phyloP scores from a whole-genome alignment of 2,329 filamentous ascomycete species.

The Aspergillus quadrilineatus region DNA sequence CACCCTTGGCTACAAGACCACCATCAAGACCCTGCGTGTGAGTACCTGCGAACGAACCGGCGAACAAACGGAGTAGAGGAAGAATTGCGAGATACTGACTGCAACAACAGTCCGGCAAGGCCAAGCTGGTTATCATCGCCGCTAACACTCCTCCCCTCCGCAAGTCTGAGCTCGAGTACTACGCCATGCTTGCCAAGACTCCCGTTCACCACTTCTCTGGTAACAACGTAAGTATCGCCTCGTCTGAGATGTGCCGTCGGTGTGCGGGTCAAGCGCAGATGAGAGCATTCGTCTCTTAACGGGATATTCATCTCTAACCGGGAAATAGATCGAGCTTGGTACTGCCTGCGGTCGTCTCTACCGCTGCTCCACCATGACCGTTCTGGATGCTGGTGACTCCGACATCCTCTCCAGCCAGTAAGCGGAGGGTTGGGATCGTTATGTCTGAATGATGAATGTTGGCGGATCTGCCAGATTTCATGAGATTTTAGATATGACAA shows the following conservation, averaged over 20 bases:
- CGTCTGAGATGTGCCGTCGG: neutral
- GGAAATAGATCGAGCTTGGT: conserved; percentile 84
- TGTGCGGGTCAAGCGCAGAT: conserved; percentile 15
- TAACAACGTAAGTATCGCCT: conserved; percentile 83
- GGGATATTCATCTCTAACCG: conserved; percentile 55
- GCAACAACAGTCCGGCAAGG: conserved; percentile 70
- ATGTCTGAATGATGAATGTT: conserved; percentile 22
- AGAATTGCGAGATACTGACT: conserved; percentile 3
- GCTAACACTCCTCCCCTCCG: conserved; percentile 97
- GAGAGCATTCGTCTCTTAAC: conserved; percentile 8
- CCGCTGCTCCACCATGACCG: conserved; percentile 94
- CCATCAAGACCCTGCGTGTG: conserved; percentile 78
- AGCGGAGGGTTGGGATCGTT: conserved; percentile 20
- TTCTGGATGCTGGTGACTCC: conserved; percentile 96
- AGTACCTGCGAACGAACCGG: conserved; percentile 8
- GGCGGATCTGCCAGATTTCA: conserved; percentile 10
- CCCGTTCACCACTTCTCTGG: conserved; percentile 96
- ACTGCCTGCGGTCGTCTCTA: conserved; percentile 99
- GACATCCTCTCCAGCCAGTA: conserved; percentile 72
- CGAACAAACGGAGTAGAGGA: neutral
- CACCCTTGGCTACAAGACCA: conserved; percentile 86
- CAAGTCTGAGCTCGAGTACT: conserved; percentile 96
- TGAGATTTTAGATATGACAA: conserved; percentile 27
- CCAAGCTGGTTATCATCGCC: conserved; percentile 94
- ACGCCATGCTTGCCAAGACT: conserved; percentile 89